Percentiles rank a stretch among this genome's conserved stretches.
These are phyloP conservation scores for Aspergillus bertholletiae DNA, from an alignment of 495 filamentous ascomycete genomes.

Conservation along the genomic window DNA sequence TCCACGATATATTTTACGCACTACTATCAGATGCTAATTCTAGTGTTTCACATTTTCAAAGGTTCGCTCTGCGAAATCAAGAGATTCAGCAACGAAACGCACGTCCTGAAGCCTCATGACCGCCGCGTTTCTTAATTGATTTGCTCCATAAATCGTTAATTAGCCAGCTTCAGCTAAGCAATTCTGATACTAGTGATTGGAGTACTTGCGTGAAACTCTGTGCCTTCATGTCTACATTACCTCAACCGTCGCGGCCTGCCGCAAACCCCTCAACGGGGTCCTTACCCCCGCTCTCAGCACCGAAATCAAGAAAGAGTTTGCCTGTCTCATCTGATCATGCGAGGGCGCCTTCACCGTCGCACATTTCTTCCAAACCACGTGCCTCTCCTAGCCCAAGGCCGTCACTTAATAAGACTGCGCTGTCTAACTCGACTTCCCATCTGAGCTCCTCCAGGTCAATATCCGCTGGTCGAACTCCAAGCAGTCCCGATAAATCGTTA, in stretches of 20 bases:
- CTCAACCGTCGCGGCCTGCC: conserved; percentile 58
- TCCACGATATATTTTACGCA: neutral
- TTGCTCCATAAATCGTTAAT: neutral
- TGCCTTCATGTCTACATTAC: conserved; percentile 50
- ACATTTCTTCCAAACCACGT: conserved; percentile 54
- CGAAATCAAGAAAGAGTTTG: conserved; percentile 67
- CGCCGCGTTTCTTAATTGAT: neutral
- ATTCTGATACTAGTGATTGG: conserved; percentile 5
- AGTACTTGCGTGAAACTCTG: conserved; percentile 5
- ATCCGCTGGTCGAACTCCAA: conserved; percentile 29
- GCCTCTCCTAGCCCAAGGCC: conserved; percentile 60
- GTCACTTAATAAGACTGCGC: conserved; percentile 47
- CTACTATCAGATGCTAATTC: neutral
- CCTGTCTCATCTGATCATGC: conserved; percentile 43
- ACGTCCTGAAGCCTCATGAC: conserved; percentile 2
- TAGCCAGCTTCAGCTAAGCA: neutral
- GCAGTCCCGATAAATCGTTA: conserved; percentile 59
- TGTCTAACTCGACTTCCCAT: conserved; percentile 41
- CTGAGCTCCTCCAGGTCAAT: conserved; percentile 36
- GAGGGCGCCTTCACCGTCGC: conserved; percentile 37
- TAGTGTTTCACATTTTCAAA: neutral
- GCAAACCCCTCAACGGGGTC: conserved; percentile 61
- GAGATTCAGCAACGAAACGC: neutral
- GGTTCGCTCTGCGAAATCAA: neutral
- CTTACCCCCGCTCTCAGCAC: conserved; percentile 64